A percentile compares a stretch with the other conserved stretches of the same genome.
phyloP scores from a whole-genome alignment of 805 yeast species.

The Kazachstania bromeliacearum region DNA sequence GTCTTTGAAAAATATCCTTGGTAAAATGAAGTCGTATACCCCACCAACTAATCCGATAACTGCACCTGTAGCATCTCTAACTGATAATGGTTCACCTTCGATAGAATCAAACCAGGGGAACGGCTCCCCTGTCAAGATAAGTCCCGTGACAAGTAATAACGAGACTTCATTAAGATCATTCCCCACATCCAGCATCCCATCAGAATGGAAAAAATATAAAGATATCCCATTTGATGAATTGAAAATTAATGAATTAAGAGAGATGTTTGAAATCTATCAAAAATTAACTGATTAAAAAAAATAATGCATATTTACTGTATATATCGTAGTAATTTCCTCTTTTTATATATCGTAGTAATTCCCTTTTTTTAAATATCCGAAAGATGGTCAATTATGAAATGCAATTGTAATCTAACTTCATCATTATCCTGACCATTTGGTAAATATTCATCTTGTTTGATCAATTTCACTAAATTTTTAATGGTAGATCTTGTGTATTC shows the following conservation, averaged over 20 bases:
- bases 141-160: not conserved
- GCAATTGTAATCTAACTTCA: slow-evolving; percentile 4
- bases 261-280: slow-evolving; percentile 26
- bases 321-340: not conserved
- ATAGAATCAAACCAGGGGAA: not conserved
- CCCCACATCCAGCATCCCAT: slow-evolving; percentile 7
- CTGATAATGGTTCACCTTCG: not conserved
- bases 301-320: not conserved
- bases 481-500: slow-evolving; percentile 18
- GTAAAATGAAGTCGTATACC: slow-evolving; percentile 25
- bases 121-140: slow-evolving; percentile 1
- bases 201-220: slow-evolving; percentile 17
- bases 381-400: slow-evolving; percentile 7
- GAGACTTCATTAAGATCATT: slow-evolving; percentile 3
- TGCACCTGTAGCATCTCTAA: slow-evolving; percentile 1
- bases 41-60: slow-evolving; percentile 15
- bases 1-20: slow-evolving; percentile 24
- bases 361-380: slow-evolving; percentile 3
- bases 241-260: slow-evolving; percentile 20
- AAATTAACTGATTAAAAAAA: slow-evolving; percentile 8
- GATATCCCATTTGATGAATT: slow-evolving; percentile 25
- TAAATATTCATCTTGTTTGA: slow-evolving; percentile 15
- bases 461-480: slow-evolving; percentile 12
- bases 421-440: slow-evolving; percentile 10
- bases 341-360: not conserved